Conservation (phyloP, 495 filamentous ascomycete species). For the Hypoxylon intermedium region DNA sequence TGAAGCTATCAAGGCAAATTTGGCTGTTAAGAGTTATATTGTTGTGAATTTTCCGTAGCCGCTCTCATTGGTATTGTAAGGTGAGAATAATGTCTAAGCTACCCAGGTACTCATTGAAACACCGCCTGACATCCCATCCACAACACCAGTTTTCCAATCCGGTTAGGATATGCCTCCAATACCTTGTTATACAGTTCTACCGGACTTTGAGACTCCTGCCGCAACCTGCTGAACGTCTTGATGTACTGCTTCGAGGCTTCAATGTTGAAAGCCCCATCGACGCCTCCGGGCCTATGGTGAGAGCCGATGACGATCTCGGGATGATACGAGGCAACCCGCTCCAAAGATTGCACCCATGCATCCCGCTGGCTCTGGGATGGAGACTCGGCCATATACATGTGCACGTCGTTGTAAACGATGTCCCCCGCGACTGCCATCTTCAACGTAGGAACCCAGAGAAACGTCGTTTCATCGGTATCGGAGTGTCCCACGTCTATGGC, state of each 20-base stretch:
- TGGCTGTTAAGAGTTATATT: not conserved
- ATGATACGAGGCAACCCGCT: slow-evolving; percentile 41
- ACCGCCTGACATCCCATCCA: slow-evolving; percentile 30
- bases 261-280: slow-evolving; percentile 39
- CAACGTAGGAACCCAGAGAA: slow-evolving; percentile 43
- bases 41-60: not conserved
- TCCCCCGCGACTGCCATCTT: slow-evolving; percentile 44
- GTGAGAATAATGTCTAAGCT: too few species aligned
- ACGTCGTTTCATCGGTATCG: slow-evolving; percentile 43
- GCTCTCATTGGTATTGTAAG: too few species aligned
- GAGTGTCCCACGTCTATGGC: slow-evolving; percentile 43
- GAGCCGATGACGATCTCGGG: slow-evolving; percentile 44
- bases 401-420: slow-evolving; percentile 48
- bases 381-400: slow-evolving; percentile 47
- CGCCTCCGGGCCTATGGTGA: slow-evolving; percentile 39
- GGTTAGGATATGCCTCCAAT: slow-evolving; percentile 19
- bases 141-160: slow-evolving; percentile 32
- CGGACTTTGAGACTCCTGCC: slow-evolving; percentile 2
- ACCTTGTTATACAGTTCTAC: slow-evolving; percentile 31
- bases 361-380: slow-evolving; percentile 31
- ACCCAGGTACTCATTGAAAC: slow-evolving; percentile 1
- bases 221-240: slow-evolving; percentile 16
- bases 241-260: slow-evolving; percentile 41
- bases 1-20: slow-evolving; percentile 22
- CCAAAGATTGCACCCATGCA: slow-evolving; percentile 46